phyloP scores from a whole-genome alignment of 140 eudicot genomes.

The Senecio squalidus region DNA sequence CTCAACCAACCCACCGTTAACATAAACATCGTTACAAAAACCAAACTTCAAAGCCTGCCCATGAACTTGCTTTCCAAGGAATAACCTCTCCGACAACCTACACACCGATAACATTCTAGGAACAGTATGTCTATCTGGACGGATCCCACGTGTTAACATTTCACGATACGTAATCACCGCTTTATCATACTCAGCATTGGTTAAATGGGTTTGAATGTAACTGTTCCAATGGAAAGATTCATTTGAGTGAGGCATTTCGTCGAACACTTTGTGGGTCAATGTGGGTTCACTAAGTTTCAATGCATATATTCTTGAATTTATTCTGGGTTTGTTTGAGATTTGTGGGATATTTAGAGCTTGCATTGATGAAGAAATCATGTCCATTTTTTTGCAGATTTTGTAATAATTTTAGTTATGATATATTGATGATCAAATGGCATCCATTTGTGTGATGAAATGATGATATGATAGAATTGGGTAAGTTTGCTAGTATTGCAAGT shows the following conservation, averaged over 20 bases:
- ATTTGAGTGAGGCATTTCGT: constrained; percentile 34
- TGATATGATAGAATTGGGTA: constrained; percentile 14
- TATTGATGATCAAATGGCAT: too few relatives aligned
- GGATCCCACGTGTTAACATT: constrained; percentile 45
- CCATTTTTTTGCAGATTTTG: too few relatives aligned
- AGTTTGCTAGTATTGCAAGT: too few relatives aligned
- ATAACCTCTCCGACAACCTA: constrained; percentile 26
- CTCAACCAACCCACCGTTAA: constrained; percentile 41
- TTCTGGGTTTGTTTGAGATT: too few relatives aligned
- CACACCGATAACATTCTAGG: constrained; percentile 49
- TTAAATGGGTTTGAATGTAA: constrained; percentile 41
- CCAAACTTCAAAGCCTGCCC: constrained; percentile 49
- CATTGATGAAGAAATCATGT: too few relatives aligned
- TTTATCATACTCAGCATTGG: constrained; percentile 17
- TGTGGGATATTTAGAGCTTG: too few relatives aligned
- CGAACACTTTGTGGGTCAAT: constrained; percentile 25
- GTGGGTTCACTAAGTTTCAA: constrained; percentile 21
- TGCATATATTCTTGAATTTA: too few relatives aligned
- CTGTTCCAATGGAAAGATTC: constrained; percentile 41
- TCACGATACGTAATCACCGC: constrained; percentile 31
- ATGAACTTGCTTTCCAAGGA: constrained; percentile 43
- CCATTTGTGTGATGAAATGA: too few relatives aligned
- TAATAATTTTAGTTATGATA: too few relatives aligned
- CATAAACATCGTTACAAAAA: constrained; percentile 39
- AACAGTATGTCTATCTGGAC: constrained; percentile 50